Evolutionary conservation across 2,329 filamentous ascomycete genomes (phyloP), one percentile per base, ranked within the genome.

Genomic region (Fusarium denticulatum): DNA sequence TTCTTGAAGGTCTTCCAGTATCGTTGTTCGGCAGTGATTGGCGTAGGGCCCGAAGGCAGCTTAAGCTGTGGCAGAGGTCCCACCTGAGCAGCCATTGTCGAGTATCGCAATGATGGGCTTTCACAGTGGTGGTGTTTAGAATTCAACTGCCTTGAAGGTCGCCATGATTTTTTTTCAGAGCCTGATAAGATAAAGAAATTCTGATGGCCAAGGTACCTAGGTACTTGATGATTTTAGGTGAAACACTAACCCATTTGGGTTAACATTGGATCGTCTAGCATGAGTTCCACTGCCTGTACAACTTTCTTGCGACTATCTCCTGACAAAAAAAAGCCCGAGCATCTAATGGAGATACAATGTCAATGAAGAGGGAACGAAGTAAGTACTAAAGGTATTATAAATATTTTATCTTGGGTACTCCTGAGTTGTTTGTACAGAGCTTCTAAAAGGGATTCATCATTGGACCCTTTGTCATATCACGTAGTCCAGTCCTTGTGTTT

Each of bases 1-100:
- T 95, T 96, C 84, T 94, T 95, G 87, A 99, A 99, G 18, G 93
- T 92, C 80, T 93, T 93, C 97, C 97, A 99, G 87, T 98, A 98
- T 75, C 92, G 90, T 85, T 98, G 95, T 85, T 99, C 96, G 37
- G 95, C 92, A 11, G 96, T 97, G 53, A 96, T 85, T 60, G 94
- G 92, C 45, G 93, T 92, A 64, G 95, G 95, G 57, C 94, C 94
- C 72, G 93, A 89, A 64, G 96, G 91, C 80, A 97, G 89, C 87
- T 94, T 97, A 80, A 97, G 86, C 82, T 92, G 92, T 82, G 91
- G 91, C 75, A 97, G 86, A 69, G 93, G 93, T 82, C 91, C 90
- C 79, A 97, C 93, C 85, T 94, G 92, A 79, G 95, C 93, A 78
- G 95, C 95, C 95, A 97, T 97, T 69, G 81, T 73, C 76, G 68